These are phyloP conservation scores for Debaryomycetaceae sp. DNA, from an alignment of 1,139 yeast genomes.

Conservation along the genomic window DNA sequence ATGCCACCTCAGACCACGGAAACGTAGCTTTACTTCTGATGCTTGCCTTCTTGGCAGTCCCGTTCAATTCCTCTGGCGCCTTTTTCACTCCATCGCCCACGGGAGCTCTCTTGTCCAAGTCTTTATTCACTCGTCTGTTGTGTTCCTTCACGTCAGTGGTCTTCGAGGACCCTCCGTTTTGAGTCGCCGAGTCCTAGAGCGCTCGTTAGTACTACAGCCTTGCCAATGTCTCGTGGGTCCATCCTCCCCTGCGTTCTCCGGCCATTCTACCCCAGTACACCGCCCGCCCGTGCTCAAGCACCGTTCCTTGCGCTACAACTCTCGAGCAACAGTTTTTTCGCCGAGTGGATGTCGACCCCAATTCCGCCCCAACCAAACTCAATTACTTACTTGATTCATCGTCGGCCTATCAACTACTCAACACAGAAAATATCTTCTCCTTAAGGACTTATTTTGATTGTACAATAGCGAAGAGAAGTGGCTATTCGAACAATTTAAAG, in stretches of 20 bases:
- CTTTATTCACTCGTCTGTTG: constrained; percentile 20
- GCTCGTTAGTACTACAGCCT: constrained; percentile 5
- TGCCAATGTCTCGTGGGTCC: too few relatives aligned
- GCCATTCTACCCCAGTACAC: not conserved
- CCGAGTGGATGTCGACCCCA: too few relatives aligned
- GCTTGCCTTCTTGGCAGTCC: constrained; percentile 13
- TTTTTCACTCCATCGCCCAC: constrained; percentile 24
- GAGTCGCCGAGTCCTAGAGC: not conserved
- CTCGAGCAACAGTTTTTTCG: too few relatives aligned
- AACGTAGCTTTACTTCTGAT: constrained; percentile 33
- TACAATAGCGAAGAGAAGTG: not conserved
- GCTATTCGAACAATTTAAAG: not conserved
- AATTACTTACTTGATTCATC: too few relatives aligned
- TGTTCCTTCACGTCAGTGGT: constrained; percentile 30
- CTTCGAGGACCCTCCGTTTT: constrained; percentile 14
- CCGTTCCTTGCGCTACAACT: too few relatives aligned
- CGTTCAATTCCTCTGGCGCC: not conserved
- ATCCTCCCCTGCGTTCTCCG: not conserved
- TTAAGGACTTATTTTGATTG: too few relatives aligned
- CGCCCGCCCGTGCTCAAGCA: not conserved
- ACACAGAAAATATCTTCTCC: too few relatives aligned
- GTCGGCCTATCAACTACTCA: too few relatives aligned
- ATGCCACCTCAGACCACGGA: constrained; percentile 42
- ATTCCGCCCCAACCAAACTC: too few relatives aligned
- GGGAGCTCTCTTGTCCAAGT: constrained; percentile 13